Percentiles rank a stretch among this genome's conserved stretches.
Evolutionary conservation across 2,329 filamentous ascomycete genomes (phyloP).

Genomic region (Colletotrichum filicis): DNA sequence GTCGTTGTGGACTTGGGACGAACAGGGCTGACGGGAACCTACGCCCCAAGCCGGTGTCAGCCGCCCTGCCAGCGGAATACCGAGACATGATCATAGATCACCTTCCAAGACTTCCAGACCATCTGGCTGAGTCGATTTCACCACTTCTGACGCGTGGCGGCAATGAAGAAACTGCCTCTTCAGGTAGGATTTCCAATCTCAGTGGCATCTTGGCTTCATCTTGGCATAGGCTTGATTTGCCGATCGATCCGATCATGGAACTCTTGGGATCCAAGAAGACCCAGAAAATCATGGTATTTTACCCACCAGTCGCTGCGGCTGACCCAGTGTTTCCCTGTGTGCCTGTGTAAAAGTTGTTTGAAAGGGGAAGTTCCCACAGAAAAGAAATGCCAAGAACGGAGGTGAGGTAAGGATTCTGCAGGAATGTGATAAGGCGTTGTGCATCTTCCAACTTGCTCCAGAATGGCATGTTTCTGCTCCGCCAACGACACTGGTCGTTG

Average conservation of each 20-base stretch:
- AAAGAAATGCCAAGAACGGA: not conserved
- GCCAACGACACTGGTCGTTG: not conserved
- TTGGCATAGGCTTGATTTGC: slow-evolving; percentile 29
- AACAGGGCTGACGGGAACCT: slow-evolving; percentile 1
- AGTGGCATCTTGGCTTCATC: slow-evolving; percentile 26
- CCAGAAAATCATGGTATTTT: not conserved
- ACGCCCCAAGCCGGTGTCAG: not conserved
- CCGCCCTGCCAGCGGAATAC: not conserved
- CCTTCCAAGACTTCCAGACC: not conserved
- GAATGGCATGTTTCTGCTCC: not conserved
- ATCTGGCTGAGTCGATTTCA: not conserved
- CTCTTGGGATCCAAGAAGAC: slow-evolving; percentile 1
- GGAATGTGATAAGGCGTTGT: not conserved
- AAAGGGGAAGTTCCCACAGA: not conserved
- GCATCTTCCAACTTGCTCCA: not conserved
- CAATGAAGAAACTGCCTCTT: not conserved
- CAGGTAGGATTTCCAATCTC: slow-evolving; percentile 11
- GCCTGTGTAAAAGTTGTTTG: not conserved
- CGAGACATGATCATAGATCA: not conserved
- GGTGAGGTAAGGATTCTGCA: not conserved
- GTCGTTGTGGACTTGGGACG: not conserved
- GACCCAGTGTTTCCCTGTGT: not conserved
- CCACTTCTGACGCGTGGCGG: not conserved
- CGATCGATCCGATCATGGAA: slow-evolving; percentile 30
- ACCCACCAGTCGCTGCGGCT: slow-evolving; percentile 10